Percentiles rank a stretch among this genome's conserved stretches.
Evolutionary conservation across 306 rosid species (phyloP).

Genomic region (Betula pendula): DNA sequence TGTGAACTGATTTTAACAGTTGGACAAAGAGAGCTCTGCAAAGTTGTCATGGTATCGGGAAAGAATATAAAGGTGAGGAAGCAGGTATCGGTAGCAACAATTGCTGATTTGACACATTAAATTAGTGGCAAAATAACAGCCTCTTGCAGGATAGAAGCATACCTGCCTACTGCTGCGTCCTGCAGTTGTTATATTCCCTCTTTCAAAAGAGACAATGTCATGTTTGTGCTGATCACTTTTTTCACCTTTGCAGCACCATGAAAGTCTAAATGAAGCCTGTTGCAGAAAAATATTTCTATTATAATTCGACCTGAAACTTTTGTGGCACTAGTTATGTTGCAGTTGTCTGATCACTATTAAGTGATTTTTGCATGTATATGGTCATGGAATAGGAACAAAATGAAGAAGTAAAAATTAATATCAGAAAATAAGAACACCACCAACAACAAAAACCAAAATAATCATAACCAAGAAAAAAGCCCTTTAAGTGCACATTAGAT

Average conservation of each 20-base stretch:
- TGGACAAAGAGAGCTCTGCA: not conserved
- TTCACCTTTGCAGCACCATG: conserved; percentile 89
- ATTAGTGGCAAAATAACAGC: conserved; percentile 30
- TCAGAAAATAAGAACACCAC: not conserved
- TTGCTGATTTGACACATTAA: not conserved
- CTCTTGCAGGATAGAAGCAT: conserved; percentile 23
- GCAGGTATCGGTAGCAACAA: not conserved
- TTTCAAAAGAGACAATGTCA: conserved; percentile 90
- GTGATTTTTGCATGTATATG: not conserved
- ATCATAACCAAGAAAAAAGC: not conserved
- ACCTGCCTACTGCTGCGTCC: conserved; percentile 98
- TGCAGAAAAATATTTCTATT: conserved; percentile 21
- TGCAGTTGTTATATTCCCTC: conserved; percentile 93
- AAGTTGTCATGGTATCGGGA: conserved; percentile 1
- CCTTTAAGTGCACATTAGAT: conserved; percentile 13
- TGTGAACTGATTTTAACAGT: not conserved
- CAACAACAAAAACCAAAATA: not conserved
- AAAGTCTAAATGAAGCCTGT: conserved; percentile 90
- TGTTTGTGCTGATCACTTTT: conserved; percentile 87
- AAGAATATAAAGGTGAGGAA: conserved; percentile 8
- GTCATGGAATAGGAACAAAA: not conserved
- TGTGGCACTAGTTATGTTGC: conserved; percentile 8
- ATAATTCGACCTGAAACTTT: conserved; percentile 13
- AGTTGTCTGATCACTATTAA: not conserved
- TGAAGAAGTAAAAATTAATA: not conserved